Conservation (phyloP, 2,329 filamentous ascomycete species). For the Paecilomyces sp. region DNA sequence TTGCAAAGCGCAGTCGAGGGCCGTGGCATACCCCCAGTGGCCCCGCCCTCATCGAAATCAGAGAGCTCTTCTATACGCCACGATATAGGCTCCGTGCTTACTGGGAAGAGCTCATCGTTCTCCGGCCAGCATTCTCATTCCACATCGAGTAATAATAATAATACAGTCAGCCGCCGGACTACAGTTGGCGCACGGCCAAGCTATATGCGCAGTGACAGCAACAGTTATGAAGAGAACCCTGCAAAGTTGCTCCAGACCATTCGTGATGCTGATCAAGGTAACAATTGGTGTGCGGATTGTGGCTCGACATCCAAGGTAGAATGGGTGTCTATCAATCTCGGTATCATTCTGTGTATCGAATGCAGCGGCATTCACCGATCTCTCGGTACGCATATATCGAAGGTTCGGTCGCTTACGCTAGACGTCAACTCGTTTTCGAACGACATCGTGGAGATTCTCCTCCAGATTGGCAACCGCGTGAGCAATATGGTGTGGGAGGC, state of each 20-base stretch:
- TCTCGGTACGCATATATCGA: slow-evolving; percentile 94
- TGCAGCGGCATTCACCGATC: slow-evolving; percentile 97
- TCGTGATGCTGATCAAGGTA: slow-evolving; percentile 84
- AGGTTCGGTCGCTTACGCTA: slow-evolving; percentile 87
- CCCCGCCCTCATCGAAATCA: slow-evolving; percentile 33
- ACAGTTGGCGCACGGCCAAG: slow-evolving; percentile 84
- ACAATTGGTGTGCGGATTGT: slow-evolving; percentile 91
- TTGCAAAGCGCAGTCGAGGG: slow-evolving; percentile 92
- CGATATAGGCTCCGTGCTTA: slow-evolving; percentile 88
- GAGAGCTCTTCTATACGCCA: slow-evolving; percentile 59
- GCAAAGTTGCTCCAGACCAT: slow-evolving; percentile 81
- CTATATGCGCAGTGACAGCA: slow-evolving; percentile 61
- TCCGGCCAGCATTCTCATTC: slow-evolving; percentile 48
- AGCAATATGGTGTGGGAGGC: slow-evolving; percentile 98
- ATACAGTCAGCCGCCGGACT: slow-evolving; percentile 70
- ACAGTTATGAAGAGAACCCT: slow-evolving; percentile 70
- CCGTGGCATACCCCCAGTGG: slow-evolving; percentile 47
- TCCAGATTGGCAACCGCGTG: slow-evolving; percentile 86
- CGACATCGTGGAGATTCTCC: slow-evolving; percentile 89
- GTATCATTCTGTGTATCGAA: slow-evolving; percentile 93
- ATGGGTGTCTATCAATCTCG: slow-evolving; percentile 98
- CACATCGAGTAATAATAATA: slow-evolving; percentile 24
- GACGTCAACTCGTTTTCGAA: slow-evolving; percentile 95
- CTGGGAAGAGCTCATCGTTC: slow-evolving; percentile 71
- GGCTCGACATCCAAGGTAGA: slow-evolving; percentile 87